Conservation (phyloP, 371 early-diverging fungal species). For the Syncephalastrum contaminatum region DNA sequence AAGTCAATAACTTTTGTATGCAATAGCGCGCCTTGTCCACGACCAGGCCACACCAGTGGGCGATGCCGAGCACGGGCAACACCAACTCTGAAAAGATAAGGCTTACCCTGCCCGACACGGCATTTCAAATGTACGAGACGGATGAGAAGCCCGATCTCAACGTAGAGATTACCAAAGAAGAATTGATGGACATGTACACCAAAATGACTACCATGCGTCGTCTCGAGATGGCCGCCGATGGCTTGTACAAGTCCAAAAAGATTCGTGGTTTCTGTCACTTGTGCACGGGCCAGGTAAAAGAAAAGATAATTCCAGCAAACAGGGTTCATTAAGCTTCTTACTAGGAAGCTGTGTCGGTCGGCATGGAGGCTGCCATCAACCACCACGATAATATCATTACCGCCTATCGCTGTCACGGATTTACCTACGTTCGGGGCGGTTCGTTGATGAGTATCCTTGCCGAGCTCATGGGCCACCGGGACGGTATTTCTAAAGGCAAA, state of each 20-base stretch:
- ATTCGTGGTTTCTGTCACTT: conserved; percentile 99
- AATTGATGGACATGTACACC: conserved; percentile 80
- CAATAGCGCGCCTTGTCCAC: conserved; percentile 43
- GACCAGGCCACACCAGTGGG: conserved; percentile 31
- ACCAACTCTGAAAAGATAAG: conserved; percentile 41
- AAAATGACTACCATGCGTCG: conserved; percentile 89
- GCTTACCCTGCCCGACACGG: conserved; percentile 56
- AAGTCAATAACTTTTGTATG: not conserved
- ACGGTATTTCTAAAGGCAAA: conserved; percentile 96
- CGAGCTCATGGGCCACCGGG: conserved; percentile 87
- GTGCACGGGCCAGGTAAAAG: conserved; percentile 92
- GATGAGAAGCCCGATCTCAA: conserved; percentile 58
- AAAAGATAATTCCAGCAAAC: not conserved
- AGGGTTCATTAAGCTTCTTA: too few relatives aligned
- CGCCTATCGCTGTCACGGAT: conserved; percentile 99
- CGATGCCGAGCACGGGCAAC: conserved; percentile 10
- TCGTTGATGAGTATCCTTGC: conserved; percentile 75
- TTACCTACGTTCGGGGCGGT: conserved; percentile 91
- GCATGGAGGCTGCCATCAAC: conserved; percentile 90
- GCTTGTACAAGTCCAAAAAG: conserved; percentile 94
- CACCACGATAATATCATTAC: conserved; percentile 94
- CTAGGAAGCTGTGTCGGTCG: conserved; percentile 97
- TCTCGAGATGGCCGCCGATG: conserved; percentile 93
- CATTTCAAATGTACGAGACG: conserved; percentile 69
- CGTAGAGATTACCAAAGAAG: conserved; percentile 62